phyloP scores from a whole-genome alignment of 148 eudicot genomes.

The Talinum fruticosum region DNA sequence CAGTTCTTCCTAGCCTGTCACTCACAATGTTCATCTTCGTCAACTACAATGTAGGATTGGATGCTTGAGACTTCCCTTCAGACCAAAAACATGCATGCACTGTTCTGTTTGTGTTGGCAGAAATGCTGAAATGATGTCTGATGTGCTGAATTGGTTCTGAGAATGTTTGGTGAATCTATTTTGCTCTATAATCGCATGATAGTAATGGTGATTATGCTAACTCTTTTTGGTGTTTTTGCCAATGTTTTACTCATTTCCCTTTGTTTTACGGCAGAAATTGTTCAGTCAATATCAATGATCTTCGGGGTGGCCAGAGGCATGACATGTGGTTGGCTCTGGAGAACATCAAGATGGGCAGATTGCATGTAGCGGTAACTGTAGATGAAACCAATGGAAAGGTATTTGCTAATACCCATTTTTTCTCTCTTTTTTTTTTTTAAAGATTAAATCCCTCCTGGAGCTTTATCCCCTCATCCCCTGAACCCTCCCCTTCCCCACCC shows the following conservation, averaged over 20 bases:
- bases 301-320: constrained; percentile 81
- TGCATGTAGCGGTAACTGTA: constrained; percentile 82
- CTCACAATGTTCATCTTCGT: no score
- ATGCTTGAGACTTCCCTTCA: not conserved
- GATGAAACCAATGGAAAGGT: constrained; percentile 59
- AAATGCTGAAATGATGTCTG: not conserved
- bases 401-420: not conserved
- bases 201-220: not conserved
- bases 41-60: not conserved
- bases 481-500: no score
- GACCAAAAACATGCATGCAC: not conserved
- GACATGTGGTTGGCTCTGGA: constrained; percentile 83
- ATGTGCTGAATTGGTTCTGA: not conserved
- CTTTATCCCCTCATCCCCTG: no score
- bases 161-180: not conserved
- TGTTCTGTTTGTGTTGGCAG: not conserved
- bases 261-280: constrained; percentile 49
- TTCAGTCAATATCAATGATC: constrained; percentile 56
- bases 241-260: not conserved
- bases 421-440: not conserved
- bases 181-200: no score
- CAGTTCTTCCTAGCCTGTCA: no score
- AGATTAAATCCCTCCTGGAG: no score
- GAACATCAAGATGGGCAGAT: constrained; percentile 68
- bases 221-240: not conserved